A percentile compares a stretch with the other conserved stretches of the same genome.
These are phyloP conservation scores for Pythium aquatile DNA, from an alignment of 352 stramenopile genomes.

Conservation along the genomic window DNA sequence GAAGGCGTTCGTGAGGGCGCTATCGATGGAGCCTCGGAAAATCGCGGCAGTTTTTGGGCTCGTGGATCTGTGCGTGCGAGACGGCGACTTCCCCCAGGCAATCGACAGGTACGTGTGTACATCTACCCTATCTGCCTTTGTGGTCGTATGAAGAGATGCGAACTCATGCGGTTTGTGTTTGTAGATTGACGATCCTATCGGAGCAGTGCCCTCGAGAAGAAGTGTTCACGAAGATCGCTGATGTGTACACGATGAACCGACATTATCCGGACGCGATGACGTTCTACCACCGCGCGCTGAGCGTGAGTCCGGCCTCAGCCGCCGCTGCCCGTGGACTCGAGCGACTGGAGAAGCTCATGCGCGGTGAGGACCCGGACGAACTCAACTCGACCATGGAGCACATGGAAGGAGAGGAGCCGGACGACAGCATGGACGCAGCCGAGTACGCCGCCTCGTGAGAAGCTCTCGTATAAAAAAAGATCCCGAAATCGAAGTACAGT, in stretches of 20 bases:
- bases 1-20: conserved; percentile 57
- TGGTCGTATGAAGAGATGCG: no score
- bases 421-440: conserved; percentile 51
- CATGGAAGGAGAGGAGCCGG: conserved; percentile 50
- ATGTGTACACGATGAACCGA: conserved; percentile 70
- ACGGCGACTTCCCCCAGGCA: conserved; percentile 47
- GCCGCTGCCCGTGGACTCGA: conserved; percentile 59
- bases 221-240: conserved; percentile 74
- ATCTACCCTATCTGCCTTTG: no score
- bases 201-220: conserved; percentile 57
- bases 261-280: conserved; percentile 65
- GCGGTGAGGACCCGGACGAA: conserved; percentile 70
- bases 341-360: conserved; percentile 79
- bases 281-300: conserved; percentile 65
- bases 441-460: conserved; percentile 37
- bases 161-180: neutral
- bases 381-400: conserved; percentile 62
- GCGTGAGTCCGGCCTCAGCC: conserved; percentile 51
- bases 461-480: neutral
- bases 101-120: conserved; percentile 50
- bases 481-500: neutral
- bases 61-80: conserved; percentile 60
- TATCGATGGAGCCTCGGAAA: conserved; percentile 61
- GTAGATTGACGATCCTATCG: conserved; percentile 41
- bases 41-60: conserved; percentile 65